phyloP scores from a whole-genome alignment of 352 stramenopile species.

The Phytophthora hybrid region DNA sequence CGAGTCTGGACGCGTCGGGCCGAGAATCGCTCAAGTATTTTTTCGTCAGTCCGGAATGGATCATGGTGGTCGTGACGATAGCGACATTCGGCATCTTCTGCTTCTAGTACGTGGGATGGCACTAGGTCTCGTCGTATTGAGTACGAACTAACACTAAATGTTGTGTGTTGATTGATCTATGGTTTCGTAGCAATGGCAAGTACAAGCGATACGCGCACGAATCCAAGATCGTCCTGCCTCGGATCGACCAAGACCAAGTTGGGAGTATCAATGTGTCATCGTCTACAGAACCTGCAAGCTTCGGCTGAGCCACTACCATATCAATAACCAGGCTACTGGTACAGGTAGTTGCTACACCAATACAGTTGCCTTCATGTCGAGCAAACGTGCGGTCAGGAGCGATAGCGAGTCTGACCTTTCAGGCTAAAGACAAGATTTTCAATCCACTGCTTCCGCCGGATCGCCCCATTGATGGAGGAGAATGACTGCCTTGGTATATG shows the following conservation, averaged over 20 bases:
- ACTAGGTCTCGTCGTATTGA: not conserved
- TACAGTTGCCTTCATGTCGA: not conserved
- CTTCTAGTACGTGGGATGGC: constrained; percentile 54
- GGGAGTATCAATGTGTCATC: not conserved
- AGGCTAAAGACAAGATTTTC: not conserved
- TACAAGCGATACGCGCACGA: constrained; percentile 66
- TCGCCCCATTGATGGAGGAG: not conserved
- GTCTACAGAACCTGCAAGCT: not conserved
- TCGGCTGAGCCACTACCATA: not conserved
- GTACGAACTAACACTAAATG: not conserved
- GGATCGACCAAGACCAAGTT: not conserved
- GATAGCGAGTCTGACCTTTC: not conserved
- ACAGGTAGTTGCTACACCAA: not conserved
- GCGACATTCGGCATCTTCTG: constrained; percentile 57
- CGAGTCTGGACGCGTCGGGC: constrained; percentile 30
- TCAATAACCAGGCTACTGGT: not conserved
- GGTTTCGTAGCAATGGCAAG: constrained; percentile 52
- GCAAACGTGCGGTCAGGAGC: constrained; percentile 3
- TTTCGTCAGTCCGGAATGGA: constrained; percentile 62
- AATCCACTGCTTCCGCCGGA: not conserved
- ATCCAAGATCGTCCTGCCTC: constrained; percentile 16
- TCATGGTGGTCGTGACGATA: constrained; percentile 52
- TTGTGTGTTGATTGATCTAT: not conserved
- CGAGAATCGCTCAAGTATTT: constrained; percentile 48
- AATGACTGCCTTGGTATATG: not conserved